phyloP scores from a whole-genome alignment of 306 rosid species.

The Lagenaria siceraria region DNA sequence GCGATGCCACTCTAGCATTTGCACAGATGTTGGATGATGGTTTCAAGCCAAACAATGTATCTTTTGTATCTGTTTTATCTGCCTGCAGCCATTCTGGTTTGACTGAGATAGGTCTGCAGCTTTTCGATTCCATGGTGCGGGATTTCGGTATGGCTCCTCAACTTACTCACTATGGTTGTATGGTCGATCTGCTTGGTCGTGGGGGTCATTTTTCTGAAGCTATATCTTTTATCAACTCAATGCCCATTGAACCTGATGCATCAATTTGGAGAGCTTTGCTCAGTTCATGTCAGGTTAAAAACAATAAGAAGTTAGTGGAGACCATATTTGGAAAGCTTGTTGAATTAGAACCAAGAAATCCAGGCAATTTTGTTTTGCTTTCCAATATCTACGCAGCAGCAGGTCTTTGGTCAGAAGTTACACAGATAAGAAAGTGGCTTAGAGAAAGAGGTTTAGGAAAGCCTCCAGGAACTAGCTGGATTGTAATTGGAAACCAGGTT shows the following conservation, averaged over 20 bases:
- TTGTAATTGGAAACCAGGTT: conserved; percentile 20
- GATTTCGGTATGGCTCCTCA: conserved; percentile 27
- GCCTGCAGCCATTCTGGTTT: conserved; percentile 42
- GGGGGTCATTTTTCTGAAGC: conserved; percentile 31
- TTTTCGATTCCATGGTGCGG: conserved; percentile 26
- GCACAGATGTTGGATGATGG: conserved; percentile 23
- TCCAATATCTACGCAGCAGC: conserved; percentile 37
- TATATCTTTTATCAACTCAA: conserved; percentile 20
- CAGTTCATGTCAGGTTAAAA: conserved; percentile 23
- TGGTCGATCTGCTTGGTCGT: conserved; percentile 40
- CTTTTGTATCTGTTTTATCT: conserved; percentile 31
- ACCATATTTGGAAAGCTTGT: conserved; percentile 24
- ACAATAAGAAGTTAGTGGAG: conserved; percentile 14
- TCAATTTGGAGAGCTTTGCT: conserved; percentile 45
- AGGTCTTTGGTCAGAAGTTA: conserved; percentile 28
- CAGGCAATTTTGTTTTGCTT: conserved; percentile 29
- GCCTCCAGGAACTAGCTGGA: conserved; percentile 35
- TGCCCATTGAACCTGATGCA: conserved; percentile 29
- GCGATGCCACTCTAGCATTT: conserved; percentile 27
- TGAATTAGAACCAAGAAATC: conserved; percentile 33
- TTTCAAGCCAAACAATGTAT: conserved; percentile 19
- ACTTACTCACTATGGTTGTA: conserved; percentile 34
- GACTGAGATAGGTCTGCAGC: conserved; percentile 23
- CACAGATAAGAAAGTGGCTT: conserved; percentile 20
- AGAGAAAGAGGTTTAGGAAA: conserved; percentile 25